Percentiles rank a stretch among this genome's conserved stretches.
Conservation (phyloP, 2,329 filamentous ascomycete genomes). For the Cladorrhinum sp. region DNA sequence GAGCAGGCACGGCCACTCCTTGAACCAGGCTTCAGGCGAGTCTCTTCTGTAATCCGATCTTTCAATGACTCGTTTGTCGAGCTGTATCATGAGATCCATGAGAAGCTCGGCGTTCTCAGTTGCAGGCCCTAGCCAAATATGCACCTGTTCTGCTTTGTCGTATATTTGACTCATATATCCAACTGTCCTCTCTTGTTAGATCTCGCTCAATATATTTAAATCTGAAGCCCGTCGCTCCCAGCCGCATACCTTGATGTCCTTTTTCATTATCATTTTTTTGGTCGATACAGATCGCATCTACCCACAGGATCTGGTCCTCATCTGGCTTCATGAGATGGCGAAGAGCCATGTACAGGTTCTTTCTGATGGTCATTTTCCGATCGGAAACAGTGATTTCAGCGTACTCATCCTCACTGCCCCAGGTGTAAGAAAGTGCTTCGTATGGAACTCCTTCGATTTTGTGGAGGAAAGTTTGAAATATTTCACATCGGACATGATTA, state of each 20-base stretch:
- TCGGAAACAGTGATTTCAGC: background rate
- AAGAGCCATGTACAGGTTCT: slow-evolving; percentile 9
- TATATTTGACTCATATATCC: slow-evolving; percentile 15
- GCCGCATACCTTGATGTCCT: background rate
- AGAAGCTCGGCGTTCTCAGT: background rate
- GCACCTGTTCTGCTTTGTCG: slow-evolving; percentile 4
- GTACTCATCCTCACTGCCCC: slow-evolving; percentile 6
- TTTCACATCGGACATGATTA: slow-evolving; percentile 14
- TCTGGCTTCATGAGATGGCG: slow-evolving; percentile 8
- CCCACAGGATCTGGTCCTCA: slow-evolving; percentile 11
- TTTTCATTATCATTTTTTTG: background rate
- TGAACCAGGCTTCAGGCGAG: slow-evolving; percentile 6
- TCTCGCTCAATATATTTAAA: background rate
- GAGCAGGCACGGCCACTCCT: slow-evolving; percentile 2
- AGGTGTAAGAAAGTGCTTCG: slow-evolving; percentile 22
- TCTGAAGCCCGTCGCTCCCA: too few relatives aligned
- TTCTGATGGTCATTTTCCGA: background rate
- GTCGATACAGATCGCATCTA: slow-evolving; percentile 19
- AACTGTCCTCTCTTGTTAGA: slow-evolving; percentile 3
- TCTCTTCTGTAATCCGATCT: slow-evolving; percentile 5
- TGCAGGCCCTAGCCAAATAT: slow-evolving; percentile 9
- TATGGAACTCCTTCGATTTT: slow-evolving; percentile 12
- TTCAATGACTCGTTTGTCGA: background rate
- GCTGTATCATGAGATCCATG: slow-evolving; percentile 2
- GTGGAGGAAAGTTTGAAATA: slow-evolving; percentile 16